Base-by-base conservation (phyloP, 805 yeast genomes). In the Yarrowia osloensis region DNA sequence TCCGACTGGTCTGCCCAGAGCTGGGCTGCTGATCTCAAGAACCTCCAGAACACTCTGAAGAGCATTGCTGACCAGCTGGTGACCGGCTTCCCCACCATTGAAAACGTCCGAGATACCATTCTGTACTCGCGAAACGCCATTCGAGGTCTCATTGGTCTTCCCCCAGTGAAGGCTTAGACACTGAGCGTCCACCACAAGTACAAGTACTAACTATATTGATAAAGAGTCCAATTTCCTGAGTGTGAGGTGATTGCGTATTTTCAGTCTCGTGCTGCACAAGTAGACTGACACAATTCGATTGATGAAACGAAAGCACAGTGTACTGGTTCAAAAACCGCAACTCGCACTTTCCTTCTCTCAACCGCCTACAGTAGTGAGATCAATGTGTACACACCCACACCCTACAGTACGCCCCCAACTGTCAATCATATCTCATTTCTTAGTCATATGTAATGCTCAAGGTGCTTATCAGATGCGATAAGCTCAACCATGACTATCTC, bases 41-140 rank as follows among this genome's bases (percentile, higher is more conserved):
- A 52, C 19, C 59, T 52, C 22, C 59, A 52, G 17, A 22, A 33
- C 31, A 22, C 59, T 5, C 59, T 52, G 21, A 52, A 52, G 59
- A 17, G 17, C 15, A 17, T 33, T 11, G 21, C 21, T 5, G 8
- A 15, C 13, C 42, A 52, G 31, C 40, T 52, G 40, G 42, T 21
- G 3, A 12, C 1, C 3, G 40, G 42, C 1, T 52, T 52, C 29
- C 59, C 59, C 21, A 33, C 28, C 2, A 19, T 50, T 21, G 57
- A 50, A 1, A 33, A 52, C 17, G 59, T 35, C 24, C 15, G 31
- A 52, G 42, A 52, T 15, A 52, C 59, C 17, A 19, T 50, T 50
- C 39, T 50, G 39, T 50, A 50, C 55, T 50, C 55, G 7, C 26
- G 55, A 50, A 50, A 50, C 28, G 55, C 55, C 35, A 52, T 52